phyloP scores from a whole-genome alignment of 768 basidiomycete genomes.

The Boletellus ananiceps region DNA sequence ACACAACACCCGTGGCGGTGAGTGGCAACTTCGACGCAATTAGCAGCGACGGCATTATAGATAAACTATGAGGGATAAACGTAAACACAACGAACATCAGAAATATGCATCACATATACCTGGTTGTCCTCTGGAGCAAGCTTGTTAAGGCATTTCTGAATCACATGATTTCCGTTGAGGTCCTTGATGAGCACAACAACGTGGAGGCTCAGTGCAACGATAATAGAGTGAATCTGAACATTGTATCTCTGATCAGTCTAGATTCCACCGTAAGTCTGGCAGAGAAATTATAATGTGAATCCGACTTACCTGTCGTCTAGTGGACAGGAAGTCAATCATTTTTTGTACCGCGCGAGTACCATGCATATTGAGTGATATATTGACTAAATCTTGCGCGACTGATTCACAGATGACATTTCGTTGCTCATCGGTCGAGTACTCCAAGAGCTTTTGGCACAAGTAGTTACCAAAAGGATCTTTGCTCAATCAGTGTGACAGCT shows the following conservation, averaged over 20 bases:
- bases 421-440: conserved; percentile 96
- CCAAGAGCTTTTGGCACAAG: conserved; percentile 94
- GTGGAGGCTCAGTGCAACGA: conserved; percentile 92
- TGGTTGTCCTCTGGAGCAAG: conserved; percentile 98
- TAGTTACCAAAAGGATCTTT: conserved; percentile 98
- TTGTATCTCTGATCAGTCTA: conserved; percentile 82
- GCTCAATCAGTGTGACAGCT: neutral
- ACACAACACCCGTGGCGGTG: conserved; percentile 99
- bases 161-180: conserved; percentile 94
- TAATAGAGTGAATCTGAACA: conserved; percentile 93
- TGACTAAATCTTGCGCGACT: conserved; percentile 94
- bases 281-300: conserved; percentile 33
- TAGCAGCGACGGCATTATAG: conserved; percentile 97
- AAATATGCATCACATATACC: conserved; percentile 37
- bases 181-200: conserved; percentile 99
- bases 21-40: conserved; percentile 98
- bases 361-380: conserved; percentile 99
- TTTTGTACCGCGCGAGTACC: conserved; percentile 99
- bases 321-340: conserved; percentile 99
- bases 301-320: conserved; percentile 79
- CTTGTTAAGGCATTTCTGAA: conserved; percentile 99
- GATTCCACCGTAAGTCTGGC: conserved; percentile 49
- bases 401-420: conserved; percentile 96
- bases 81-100: neutral
- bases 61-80: conserved; percentile 62